Conservation (phyloP, 305 asterid genomes). For the Fraxinus albicans region DNA sequence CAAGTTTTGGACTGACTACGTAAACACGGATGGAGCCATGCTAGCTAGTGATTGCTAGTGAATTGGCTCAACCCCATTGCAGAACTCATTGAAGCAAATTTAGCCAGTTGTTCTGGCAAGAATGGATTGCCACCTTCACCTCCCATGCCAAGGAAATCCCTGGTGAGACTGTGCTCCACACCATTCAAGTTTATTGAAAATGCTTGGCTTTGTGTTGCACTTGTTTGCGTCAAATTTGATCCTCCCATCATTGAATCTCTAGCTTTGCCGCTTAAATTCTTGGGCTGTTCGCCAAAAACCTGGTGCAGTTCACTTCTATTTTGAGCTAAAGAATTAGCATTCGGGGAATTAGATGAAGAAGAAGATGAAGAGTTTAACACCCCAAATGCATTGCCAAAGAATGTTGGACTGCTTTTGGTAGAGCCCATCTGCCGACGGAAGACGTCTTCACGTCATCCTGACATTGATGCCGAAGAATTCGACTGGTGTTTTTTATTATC, state of each 20-base stretch:
- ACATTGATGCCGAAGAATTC: slow-evolving; percentile 54
- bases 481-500: slow-evolving; percentile 20
- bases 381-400: slow-evolving; percentile 55
- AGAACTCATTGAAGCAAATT: slow-evolving; percentile 68
- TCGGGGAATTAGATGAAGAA: slow-evolving; percentile 37
- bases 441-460: too few species aligned
- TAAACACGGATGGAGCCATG: neutral
- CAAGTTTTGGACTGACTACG: neutral
- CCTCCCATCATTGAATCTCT: slow-evolving; percentile 33
- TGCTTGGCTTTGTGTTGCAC: slow-evolving; percentile 10
- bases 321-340: slow-evolving; percentile 27
- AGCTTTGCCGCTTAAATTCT: neutral
- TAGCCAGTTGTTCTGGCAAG: slow-evolving; percentile 62
- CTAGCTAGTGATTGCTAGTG: slow-evolving; percentile 43
- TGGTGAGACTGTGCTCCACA: slow-evolving; percentile 45
- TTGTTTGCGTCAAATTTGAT: slow-evolving; percentile 18
- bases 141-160: slow-evolving; percentile 85
- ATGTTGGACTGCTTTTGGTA: slow-evolving; percentile 46
- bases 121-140: slow-evolving; percentile 52
- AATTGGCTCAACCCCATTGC: slow-evolving; percentile 73
- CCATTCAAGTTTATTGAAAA: slow-evolving; percentile 36
- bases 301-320: slow-evolving; percentile 52
- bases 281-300: slow-evolving; percentile 39
- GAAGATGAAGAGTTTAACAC: slow-evolving; percentile 47
- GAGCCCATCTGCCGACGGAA: slow-evolving; percentile 89